These are phyloP conservation scores for Umbelopsis vinacea DNA, from an alignment of 192 early-diverging fungal species.

Conservation along the genomic window DNA sequence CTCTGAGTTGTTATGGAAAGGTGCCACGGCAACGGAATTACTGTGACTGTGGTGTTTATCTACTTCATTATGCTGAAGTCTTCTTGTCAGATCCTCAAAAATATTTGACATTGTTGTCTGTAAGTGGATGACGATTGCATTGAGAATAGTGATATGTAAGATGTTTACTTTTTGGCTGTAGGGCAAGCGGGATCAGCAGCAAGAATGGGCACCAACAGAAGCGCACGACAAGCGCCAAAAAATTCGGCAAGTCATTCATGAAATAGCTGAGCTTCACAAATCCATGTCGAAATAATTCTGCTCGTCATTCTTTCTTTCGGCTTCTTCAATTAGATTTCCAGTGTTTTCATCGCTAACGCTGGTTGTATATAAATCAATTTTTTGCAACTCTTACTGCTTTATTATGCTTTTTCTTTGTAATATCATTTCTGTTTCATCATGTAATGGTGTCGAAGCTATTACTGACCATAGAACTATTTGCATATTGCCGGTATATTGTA, in stretches of 20 bases:
- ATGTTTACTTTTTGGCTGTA: not conserved
- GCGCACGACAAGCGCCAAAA: slow-evolving; percentile 14
- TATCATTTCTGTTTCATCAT: not conserved
- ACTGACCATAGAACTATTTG: not conserved
- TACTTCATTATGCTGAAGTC: slow-evolving; percentile 79
- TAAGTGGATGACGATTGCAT: not conserved
- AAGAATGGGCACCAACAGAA: slow-evolving; percentile 17
- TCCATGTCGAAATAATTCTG: not conserved
- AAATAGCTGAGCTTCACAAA: not conserved
- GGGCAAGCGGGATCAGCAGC: not conserved
- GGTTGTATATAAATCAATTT: not conserved
- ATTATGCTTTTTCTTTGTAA: not conserved
- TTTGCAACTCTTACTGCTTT: not conserved
- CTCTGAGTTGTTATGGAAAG: slow-evolving; percentile 26
- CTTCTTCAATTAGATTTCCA: not conserved
- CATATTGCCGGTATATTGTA: slow-evolving; percentile 42
- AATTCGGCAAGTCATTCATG: slow-evolving; percentile 15
- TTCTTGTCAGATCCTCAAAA: slow-evolving; percentile 49
- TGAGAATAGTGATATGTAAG: not conserved
- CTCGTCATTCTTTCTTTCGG: not conserved
- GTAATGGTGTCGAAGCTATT: not conserved
- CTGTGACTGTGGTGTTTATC: slow-evolving; percentile 89
- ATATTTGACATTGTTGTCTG: slow-evolving; percentile 1
- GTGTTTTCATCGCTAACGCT: not conserved
- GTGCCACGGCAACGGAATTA: slow-evolving; percentile 76